Evolutionary conservation across 371 early-diverging fungal genomes (phyloP).

Genomic region (Actinomortierella ambigua): DNA sequence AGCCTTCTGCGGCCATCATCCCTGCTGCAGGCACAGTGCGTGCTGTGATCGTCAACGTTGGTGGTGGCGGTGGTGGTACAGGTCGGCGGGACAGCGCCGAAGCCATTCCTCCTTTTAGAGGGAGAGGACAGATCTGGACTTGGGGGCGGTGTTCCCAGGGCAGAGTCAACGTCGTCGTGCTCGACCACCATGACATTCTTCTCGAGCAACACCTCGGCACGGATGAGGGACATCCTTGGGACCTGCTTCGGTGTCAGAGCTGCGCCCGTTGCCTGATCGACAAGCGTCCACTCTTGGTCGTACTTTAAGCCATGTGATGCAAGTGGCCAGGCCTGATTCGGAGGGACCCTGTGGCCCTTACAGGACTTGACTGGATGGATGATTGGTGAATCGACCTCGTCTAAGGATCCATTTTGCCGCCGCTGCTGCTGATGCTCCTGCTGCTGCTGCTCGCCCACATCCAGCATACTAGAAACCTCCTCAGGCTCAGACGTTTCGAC

Average conservation of each 20-base stretch:
- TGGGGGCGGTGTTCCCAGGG: not conserved
- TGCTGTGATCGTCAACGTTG: slow-evolving; percentile 32
- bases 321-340: slow-evolving; percentile 57
- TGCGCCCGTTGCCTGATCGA: slow-evolving; percentile 52
- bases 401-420: no score
- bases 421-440: slow-evolving; percentile 2
- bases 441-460: slow-evolving; percentile 17
- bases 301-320: slow-evolving; percentile 58
- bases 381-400: slow-evolving; percentile 28
- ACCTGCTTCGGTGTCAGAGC: slow-evolving; percentile 59
- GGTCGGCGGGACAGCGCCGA: no score
- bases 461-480: slow-evolving; percentile 4
- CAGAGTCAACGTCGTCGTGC: slow-evolving; percentile 18
- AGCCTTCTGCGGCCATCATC: slow-evolving; percentile 12
- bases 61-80: no score
- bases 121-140: slow-evolving; percentile 3
- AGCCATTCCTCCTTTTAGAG: not conserved
- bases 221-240: slow-evolving; percentile 62
- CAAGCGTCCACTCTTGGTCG: slow-evolving; percentile 71
- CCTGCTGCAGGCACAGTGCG: no score
- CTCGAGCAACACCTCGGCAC: slow-evolving; percentile 42
- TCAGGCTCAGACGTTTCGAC: slow-evolving; percentile 39
- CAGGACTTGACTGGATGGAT: slow-evolving; percentile 78
- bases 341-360: slow-evolving; percentile 59
- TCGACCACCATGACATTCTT: slow-evolving; percentile 38